These are phyloP conservation scores for Neurospora sp. DNA, from an alignment of 495 filamentous ascomycete genomes.

Conservation along the genomic window DNA sequence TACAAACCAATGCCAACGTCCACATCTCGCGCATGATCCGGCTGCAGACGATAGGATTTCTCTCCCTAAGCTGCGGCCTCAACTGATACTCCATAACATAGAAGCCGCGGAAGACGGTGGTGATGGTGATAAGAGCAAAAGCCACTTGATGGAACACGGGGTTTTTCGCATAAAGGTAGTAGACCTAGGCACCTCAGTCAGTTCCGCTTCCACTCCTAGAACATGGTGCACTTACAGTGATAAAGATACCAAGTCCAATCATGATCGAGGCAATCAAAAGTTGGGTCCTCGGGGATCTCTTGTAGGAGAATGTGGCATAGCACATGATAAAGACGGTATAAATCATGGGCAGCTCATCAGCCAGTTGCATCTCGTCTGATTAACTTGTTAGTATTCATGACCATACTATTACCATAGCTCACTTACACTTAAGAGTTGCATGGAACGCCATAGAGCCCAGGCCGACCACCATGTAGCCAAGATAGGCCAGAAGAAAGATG, in stretches of 20 bases:
- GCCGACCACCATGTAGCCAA: constrained; percentile 73
- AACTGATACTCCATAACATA: constrained; percentile 83
- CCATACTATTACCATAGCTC: neutral
- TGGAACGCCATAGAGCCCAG: constrained; percentile 77
- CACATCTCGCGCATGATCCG: constrained; percentile 71
- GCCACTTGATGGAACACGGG: constrained; percentile 87
- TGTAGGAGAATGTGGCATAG: constrained; percentile 78
- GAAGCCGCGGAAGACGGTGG: constrained; percentile 72
- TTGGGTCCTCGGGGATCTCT: constrained; percentile 43
- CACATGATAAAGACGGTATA: constrained; percentile 87
- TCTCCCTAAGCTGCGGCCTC: constrained; percentile 43
- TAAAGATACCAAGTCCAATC: constrained; percentile 57
- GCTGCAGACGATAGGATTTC: constrained; percentile 44
- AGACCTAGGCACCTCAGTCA: constrained; percentile 33
- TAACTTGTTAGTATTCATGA: constrained; percentile 5
- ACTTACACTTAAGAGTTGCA: constrained; percentile 67
- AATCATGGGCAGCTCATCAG: constrained; percentile 96
- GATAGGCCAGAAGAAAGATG: constrained; percentile 60
- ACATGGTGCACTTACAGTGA: constrained; percentile 46
- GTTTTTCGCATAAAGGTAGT: constrained; percentile 90
- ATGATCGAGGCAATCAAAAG: constrained; percentile 51
- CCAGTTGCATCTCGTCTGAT: constrained; percentile 90
- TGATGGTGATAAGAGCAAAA: constrained; percentile 69
- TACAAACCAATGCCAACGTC: constrained; percentile 37
- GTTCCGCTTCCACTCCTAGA: neutral